These are phyloP conservation scores for Cynara cardunculus DNA, from an alignment of 129 eudicot genomes.

Conservation along the genomic window DNA sequence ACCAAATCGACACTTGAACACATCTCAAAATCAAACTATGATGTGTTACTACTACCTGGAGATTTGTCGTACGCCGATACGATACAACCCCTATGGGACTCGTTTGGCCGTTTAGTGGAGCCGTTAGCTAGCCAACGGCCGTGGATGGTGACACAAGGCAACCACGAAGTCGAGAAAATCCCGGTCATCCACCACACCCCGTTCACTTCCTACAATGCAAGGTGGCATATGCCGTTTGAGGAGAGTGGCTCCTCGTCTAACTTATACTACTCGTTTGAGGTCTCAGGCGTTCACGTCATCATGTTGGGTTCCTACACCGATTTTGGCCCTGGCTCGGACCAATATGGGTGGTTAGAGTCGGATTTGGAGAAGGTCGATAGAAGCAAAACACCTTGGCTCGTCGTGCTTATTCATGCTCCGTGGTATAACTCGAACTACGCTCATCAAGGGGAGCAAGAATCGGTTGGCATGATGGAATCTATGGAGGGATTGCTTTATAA, in stretches of 20 bases:
- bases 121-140: constrained; percentile 72
- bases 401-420: constrained; percentile 67
- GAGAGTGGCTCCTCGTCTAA: constrained; percentile 66
- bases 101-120: constrained; percentile 61
- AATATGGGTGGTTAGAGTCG: constrained; percentile 58
- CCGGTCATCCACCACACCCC: constrained; percentile 13
- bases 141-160: constrained; percentile 95
- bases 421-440: constrained; percentile 75
- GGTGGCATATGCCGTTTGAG: constrained; percentile 85
- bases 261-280: constrained; percentile 67
- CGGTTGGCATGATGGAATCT: constrained; percentile 45
- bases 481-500: constrained; percentile 60
- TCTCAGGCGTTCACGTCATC: constrained; percentile 57
- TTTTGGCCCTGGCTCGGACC: constrained; percentile 47
- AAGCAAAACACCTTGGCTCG: constrained; percentile 61
- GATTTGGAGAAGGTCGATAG: constrained; percentile 58
- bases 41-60: constrained; percentile 67
- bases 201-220: constrained; percentile 68
- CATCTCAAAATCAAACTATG: constrained; percentile 50
- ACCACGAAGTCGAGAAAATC: constrained; percentile 68
- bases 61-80: constrained; percentile 72
- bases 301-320: constrained; percentile 85
- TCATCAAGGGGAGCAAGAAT: constrained; percentile 62
- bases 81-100: constrained; percentile 60
- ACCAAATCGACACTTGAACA: constrained; percentile 65